Evolutionary conservation across 495 filamentous ascomycete species (phyloP), one percentile per base, ranked within the genome.

Genomic region (Glarea lozoyensis): DNA sequence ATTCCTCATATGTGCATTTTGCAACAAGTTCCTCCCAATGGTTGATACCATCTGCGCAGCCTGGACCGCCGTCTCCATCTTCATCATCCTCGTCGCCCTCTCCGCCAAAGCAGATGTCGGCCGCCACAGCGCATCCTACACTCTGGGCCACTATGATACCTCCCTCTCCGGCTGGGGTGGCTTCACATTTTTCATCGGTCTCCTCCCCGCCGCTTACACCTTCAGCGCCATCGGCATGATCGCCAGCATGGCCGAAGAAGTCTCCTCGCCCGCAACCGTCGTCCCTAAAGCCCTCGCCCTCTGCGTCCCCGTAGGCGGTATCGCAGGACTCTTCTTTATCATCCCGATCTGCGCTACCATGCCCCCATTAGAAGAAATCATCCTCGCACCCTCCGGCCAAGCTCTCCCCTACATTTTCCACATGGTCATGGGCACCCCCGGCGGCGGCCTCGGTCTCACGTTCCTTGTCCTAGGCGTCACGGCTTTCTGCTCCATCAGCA

Each of bases 171-270:
- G 68, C 36, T 73, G 67, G 50, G 53, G 53, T 15, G 49, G 49
- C 12, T 56, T 56, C 31, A 68, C 65, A 5, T 72, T 72, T 51
- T 73, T 72, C 56, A 71, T 73, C 47, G 68, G 70, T 11, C 58
- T 73, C 6, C 57, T 73, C 2, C 70, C 68, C n/a, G 59, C 65
- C 6, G 67, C 70, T 13, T 73, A 71, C 50, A 66, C 62, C 31
- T 72, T 73, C 53, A 68, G 63, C 2, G 70, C 67, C 5, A 64
- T 72, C 19, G 70, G 68, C 17, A 72, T 72, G 69, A 63, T 72
- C 49, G 65, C 68, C 19, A 61, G 64, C 30, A 73, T 73, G 68
- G 65, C 67, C 6, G 69, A 73, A 49, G 69, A 73, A 59, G 63
- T 66, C 40, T 13, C 57, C 10, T 49, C 67, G 23, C 65, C 69